Evolutionary conservation across 2,329 filamentous ascomycete genomes (phyloP), one percentile per base, ranked within the genome.

Genomic region (Fusarium sp.): DNA sequence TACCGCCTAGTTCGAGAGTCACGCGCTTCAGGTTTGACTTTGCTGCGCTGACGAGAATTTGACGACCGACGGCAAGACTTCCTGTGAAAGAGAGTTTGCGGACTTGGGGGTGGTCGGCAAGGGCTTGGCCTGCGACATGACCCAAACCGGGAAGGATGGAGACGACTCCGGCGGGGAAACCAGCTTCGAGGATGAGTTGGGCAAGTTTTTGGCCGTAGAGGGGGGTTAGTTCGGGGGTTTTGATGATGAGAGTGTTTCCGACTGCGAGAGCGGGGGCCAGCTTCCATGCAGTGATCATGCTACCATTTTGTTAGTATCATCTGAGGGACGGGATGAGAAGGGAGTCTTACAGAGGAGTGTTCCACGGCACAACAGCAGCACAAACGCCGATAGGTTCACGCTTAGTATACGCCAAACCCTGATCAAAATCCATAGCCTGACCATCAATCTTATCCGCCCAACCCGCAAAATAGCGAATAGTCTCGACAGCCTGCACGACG

Each of bases 391-490:
- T 81, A 3, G 91, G 91, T 76, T 93, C 81, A 92, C 64, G 91
- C 92, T 83, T 94, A 93, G 83, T 92, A 89, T 83, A 94, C 91
- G 67, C 67, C 77, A 89, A 91, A 61, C 91, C 90, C 48, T 87
- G 85, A 73, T 86, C 83, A 69, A 92, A 91, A 74, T 94, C 91
- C 69, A 94, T 89, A 46, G 92, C 91, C 83, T 93, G 91, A 76
- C 93, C 93, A 79, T 89, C 86, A 65, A 94, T 88, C 87, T 96
- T 96, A 84, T 96, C 93, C 70, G 92, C 91, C 89, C 91, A 95
- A 55, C 93, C 93, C 72, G 87, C 92, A 75, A 77, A 78, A 42
- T 78, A 97, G 79, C 93, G 88, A 75, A 97, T 42, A 1, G 67
- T 64, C 48, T 70, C 67, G 0, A 14, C 49, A 8, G 67, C 57